Percentiles rank a stretch among this genome's conserved stretches.
These are phyloP conservation scores for Eragrostis nindensis DNA, from an alignment of 176 grass and related monocot genomes.

Conservation along the genomic window DNA sequence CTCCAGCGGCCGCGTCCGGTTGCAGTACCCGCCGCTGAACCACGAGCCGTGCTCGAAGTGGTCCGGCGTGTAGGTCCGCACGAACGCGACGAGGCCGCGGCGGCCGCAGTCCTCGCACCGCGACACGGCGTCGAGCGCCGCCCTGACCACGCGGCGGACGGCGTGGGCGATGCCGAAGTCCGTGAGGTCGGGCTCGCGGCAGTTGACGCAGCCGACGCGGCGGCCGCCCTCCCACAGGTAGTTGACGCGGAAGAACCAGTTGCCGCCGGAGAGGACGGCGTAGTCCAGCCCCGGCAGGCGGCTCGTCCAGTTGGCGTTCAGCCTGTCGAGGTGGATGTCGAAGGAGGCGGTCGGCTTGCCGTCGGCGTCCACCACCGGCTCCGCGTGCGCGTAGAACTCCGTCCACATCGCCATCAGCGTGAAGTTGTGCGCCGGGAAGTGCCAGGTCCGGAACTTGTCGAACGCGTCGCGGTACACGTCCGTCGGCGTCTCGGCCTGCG, in stretches of 20 bases:
- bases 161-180: constrained; percentile 33
- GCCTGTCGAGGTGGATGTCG: constrained; percentile 74
- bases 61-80: constrained; percentile 59
- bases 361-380: constrained; percentile 1
- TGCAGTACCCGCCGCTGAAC: constrained; percentile 70
- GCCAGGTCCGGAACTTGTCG: constrained; percentile 55
- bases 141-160: constrained; percentile 43
- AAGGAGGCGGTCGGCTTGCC: constrained; percentile 51
- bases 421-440: constrained; percentile 68
- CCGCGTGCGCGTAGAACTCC: constrained; percentile 55
- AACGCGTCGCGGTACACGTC: constrained; percentile 42
- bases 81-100: constrained; percentile 33
- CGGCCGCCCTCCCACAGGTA: constrained; percentile 51
- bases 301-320: constrained; percentile 45
- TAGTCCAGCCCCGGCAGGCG: constrained; percentile 54
- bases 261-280: constrained; percentile 64
- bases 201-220: constrained; percentile 55
- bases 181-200: constrained; percentile 30
- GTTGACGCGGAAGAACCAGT: constrained; percentile 71
- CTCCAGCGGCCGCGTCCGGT: constrained; percentile 51
- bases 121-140: constrained; percentile 48
- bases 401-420: constrained; percentile 75
- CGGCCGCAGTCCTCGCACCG: constrained; percentile 41
- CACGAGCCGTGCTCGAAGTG: constrained; percentile 77
- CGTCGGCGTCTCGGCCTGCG: constrained; percentile 52